Conservation (phyloP, 1,284 basidiomycete genomes). For the Mrakiaceae sp. region DNA sequence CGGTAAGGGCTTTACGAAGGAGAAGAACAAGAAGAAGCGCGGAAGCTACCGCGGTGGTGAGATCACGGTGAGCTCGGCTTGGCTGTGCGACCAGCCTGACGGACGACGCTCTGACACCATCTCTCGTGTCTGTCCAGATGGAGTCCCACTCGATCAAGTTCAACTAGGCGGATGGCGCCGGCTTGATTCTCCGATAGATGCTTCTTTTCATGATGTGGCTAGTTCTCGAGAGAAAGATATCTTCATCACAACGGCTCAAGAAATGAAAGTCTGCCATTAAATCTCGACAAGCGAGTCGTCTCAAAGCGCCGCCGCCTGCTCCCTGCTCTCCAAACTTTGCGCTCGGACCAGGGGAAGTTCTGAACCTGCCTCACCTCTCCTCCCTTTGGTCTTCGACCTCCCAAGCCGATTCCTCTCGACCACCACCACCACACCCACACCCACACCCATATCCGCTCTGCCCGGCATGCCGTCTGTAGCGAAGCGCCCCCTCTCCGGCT, state of each 20-base stretch:
- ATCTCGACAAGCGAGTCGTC: no score
- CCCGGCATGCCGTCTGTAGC: background rate
- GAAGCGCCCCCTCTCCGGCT: slow-evolving; percentile 2
- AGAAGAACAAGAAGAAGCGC: slow-evolving; percentile 99
- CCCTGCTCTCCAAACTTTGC: no score
- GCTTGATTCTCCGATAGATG: no score
- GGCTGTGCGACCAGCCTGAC: background rate
- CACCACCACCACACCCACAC: background rate
- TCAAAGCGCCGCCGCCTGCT: no score
- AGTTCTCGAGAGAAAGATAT: no score
- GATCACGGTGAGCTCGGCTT: slow-evolving; percentile 56
- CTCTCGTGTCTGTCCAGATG: slow-evolving; percentile 43
- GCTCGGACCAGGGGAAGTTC: no score
- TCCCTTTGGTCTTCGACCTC: no score
- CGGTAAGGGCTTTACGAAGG: slow-evolving; percentile 90
- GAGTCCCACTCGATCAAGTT: slow-evolving; percentile 78
- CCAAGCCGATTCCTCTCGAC: background rate
- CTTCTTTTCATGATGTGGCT: no score
- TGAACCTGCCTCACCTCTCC: no score
- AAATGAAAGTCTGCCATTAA: no score
- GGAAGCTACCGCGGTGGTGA: slow-evolving; percentile 85
- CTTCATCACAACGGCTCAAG: no score
- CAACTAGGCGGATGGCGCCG: background rate
- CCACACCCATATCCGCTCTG: background rate
- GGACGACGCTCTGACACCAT: background rate